Conservation (phyloP, 2,329 filamentous ascomycete genomes). For the Simplicillium aogashimaense region DNA sequence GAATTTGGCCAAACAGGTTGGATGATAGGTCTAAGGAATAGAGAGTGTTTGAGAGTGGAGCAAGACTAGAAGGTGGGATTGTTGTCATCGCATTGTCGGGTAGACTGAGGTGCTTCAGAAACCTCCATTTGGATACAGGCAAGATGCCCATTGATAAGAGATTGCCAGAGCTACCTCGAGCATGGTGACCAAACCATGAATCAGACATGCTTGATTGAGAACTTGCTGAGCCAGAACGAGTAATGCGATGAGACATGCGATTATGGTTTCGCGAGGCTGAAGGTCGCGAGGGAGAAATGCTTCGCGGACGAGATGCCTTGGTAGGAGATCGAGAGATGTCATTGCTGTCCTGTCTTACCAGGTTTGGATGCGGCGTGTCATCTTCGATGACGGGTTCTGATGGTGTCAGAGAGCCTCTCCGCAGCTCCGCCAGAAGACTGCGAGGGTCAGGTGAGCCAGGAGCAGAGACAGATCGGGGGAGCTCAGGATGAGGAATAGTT, state of each 20-base stretch:
- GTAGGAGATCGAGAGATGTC: conserved; percentile 29
- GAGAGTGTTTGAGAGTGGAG: conserved; percentile 76
- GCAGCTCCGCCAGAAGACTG: conserved; percentile 36
- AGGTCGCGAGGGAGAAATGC: conserved; percentile 73
- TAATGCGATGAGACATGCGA: conserved; percentile 63
- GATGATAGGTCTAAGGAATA: conserved; percentile 87
- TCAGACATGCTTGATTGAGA: conserved; percentile 73
- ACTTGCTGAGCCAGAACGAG: conserved; percentile 83
- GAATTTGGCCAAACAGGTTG: conserved; percentile 90
- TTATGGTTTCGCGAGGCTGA: conserved; percentile 61
- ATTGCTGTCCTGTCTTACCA: conserved; percentile 37
- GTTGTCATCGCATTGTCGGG: conserved; percentile 84
- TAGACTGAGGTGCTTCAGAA: conserved; percentile 82
- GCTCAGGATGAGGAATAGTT: conserved; percentile 52
- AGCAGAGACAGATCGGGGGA: conserved; percentile 58
- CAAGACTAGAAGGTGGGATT: conserved; percentile 64
- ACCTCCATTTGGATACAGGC: conserved; percentile 86
- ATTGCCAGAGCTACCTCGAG: conserved; percentile 63
- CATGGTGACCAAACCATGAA: conserved; percentile 46
- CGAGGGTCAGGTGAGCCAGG: conserved; percentile 51
- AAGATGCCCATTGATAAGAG: conserved; percentile 62
- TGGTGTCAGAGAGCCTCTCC: conserved; percentile 48
- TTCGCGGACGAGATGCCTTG: conserved; percentile 50
- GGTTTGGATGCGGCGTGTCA: conserved; percentile 29
- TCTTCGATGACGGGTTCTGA: conserved; percentile 40